Conservation (phyloP, 2,329 filamentous ascomycete genomes). For the Penicillium sumatraense region DNA sequence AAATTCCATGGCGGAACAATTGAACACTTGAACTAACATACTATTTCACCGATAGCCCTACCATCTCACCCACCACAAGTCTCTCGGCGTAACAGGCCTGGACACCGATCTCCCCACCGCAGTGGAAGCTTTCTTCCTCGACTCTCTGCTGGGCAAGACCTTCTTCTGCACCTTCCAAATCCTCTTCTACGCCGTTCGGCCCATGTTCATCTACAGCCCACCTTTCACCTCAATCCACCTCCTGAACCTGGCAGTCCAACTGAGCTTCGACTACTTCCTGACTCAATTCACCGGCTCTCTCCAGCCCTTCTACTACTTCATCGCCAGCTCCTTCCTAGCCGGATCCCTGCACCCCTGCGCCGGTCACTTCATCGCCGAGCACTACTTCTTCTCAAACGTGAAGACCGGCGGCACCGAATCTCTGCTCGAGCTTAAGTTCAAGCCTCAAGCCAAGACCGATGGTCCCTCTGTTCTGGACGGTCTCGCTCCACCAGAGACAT, state of each 20-base stretch:
- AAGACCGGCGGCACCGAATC: constrained; percentile 44
- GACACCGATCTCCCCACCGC: constrained; percentile 95
- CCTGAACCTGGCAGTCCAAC: constrained; percentile 77
- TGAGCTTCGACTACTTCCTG: constrained; percentile 75
- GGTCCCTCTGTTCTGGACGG: constrained; percentile 60
- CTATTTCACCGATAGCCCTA: constrained; percentile 68
- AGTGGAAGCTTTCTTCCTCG: constrained; percentile 87
- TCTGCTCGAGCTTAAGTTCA: constrained; percentile 57
- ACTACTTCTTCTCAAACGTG: constrained; percentile 70
- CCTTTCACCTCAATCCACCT: constrained; percentile 85
- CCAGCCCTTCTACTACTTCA: constrained; percentile 76
- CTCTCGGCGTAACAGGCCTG: constrained; percentile 90
- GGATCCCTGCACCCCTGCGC: constrained; percentile 93
- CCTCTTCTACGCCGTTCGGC: constrained; percentile 95
- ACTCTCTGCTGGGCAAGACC: constrained; percentile 90
- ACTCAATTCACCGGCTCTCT: constrained; percentile 58
- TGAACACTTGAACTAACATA: not conserved
- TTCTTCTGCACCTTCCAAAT: constrained; percentile 99
- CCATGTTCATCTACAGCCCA: constrained; percentile 90
- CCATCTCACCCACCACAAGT: constrained; percentile 98
- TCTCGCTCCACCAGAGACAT: constrained; percentile 84
- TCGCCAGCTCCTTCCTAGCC: constrained; percentile 89
- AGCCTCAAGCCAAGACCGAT: constrained; percentile 36
- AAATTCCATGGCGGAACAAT: not conserved
- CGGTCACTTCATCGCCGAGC: constrained; percentile 97